These are phyloP conservation scores for Multifurca ochricompacta DNA, from an alignment of 768 basidiomycete genomes.

Conservation along the genomic window DNA sequence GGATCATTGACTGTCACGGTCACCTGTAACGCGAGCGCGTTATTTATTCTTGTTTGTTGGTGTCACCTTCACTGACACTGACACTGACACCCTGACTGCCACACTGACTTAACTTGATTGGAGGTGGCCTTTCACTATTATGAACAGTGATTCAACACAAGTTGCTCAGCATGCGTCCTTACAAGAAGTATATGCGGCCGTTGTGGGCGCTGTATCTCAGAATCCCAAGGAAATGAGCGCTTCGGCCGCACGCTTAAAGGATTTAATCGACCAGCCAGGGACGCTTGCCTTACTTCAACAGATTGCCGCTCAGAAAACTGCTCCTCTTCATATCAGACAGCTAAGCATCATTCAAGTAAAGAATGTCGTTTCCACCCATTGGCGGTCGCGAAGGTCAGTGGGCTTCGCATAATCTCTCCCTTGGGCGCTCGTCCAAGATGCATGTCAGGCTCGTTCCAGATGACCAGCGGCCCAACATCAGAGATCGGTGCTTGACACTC, in stretches of 20 bases:
- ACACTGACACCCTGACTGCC: not conserved
- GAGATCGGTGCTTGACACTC: conserved; percentile 54
- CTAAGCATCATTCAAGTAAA: conserved; percentile 88
- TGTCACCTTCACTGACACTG: not conserved
- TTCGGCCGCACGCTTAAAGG: conserved; percentile 55
- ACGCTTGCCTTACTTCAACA: conserved; percentile 64
- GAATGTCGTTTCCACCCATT: conserved; percentile 64
- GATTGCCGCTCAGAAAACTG: conserved; percentile 53
- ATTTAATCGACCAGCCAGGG: conserved; percentile 60
- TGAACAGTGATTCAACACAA: conserved; percentile 23
- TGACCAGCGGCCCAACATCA: conserved; percentile 58
- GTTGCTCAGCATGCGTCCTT: conserved; percentile 40
- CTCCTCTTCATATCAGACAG: conserved; percentile 63
- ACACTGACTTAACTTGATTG: not conserved
- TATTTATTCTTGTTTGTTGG: conserved; percentile 22
- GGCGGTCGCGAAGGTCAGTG: conserved; percentile 71
- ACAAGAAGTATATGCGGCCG: conserved; percentile 57
- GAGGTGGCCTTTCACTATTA: conserved; percentile 4
- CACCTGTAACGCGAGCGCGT: conserved; percentile 19
- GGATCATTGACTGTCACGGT: not conserved
- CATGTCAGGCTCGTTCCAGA: conserved; percentile 53
- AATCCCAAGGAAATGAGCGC: conserved; percentile 42
- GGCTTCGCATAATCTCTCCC: not conserved
- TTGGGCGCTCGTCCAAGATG: not conserved
- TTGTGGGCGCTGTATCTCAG: conserved; percentile 67